These are phyloP conservation scores for Leptographium galeiforme DNA, from an alignment of 2,329 filamentous ascomycete species.

Conservation along the genomic window DNA sequence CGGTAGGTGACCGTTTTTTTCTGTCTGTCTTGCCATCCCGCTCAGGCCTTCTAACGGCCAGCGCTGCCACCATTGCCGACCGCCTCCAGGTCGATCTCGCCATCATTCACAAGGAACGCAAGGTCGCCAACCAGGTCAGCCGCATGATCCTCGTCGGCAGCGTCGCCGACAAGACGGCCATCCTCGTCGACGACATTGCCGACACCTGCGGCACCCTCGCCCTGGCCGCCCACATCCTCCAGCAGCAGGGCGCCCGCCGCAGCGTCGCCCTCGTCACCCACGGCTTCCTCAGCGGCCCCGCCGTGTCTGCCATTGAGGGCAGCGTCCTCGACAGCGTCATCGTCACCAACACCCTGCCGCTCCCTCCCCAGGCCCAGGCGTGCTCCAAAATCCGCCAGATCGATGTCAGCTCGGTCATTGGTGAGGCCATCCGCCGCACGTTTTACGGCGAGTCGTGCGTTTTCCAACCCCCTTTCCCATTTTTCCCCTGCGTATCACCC, in stretches of 20 bases:
- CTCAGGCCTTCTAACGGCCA: background rate
- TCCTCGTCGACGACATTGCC: conserved; percentile 95
- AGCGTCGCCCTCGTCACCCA: conserved; percentile 93
- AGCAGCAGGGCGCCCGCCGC: conserved; percentile 70
- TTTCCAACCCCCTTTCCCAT: background rate
- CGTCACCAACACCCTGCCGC: conserved; percentile 76
- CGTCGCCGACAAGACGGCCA: conserved; percentile 77
- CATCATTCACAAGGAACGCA: conserved; percentile 89
- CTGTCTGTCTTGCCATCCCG: background rate
- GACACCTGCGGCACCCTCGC: conserved; percentile 59
- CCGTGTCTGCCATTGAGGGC: conserved; percentile 70
- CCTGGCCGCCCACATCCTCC: conserved; percentile 80
- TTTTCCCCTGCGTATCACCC: background rate
- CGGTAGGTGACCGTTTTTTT: conserved; percentile 30
- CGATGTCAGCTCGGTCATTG: background rate
- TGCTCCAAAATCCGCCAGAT: background rate
- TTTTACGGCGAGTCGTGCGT: background rate
- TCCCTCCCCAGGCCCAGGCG: conserved; percentile 17
- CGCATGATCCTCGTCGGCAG: conserved; percentile 82
- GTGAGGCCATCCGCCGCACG: background rate
- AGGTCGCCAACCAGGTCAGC: conserved; percentile 65
- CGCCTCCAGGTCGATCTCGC: conserved; percentile 80
- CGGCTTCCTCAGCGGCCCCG: conserved; percentile 78
- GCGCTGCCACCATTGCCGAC: conserved; percentile 55
- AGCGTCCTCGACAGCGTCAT: conserved; percentile 65